Evolutionary conservation across 2,329 filamentous ascomycete species (phyloP).

Genomic region (Thermochaetoides dissita): DNA sequence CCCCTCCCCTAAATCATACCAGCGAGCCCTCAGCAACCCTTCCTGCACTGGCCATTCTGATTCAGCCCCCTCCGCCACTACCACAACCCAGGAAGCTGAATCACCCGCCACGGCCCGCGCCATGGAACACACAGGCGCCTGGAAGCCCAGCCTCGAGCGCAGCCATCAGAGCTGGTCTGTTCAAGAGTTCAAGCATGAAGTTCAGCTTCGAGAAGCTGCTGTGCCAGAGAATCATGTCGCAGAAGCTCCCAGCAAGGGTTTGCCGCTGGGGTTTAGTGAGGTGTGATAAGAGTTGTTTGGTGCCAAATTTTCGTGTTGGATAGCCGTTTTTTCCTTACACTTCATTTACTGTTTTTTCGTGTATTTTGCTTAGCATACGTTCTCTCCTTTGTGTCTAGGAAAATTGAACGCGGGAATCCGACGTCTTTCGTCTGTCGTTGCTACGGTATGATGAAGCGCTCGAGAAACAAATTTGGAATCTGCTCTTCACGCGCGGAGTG

Average conservation of each 20-base stretch:
- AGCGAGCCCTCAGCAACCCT: background rate
- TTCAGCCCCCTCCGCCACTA: background rate
- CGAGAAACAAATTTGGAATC: too few species aligned
- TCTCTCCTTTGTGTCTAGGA: too few species aligned
- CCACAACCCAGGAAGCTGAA: background rate
- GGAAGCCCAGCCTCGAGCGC: constrained; percentile 32
- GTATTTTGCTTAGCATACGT: too few species aligned
- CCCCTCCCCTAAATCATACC: background rate
- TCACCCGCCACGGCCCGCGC: constrained; percentile 21
- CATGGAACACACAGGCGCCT: constrained; percentile 25
- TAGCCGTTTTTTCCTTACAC: too few species aligned
- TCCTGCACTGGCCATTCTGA: background rate
- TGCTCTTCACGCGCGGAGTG: too few species aligned
- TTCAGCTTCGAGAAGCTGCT: constrained; percentile 33
- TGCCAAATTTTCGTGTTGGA: too few species aligned
- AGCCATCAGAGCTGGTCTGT: constrained; percentile 36
- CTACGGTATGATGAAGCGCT: too few species aligned
- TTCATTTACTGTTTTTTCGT: too few species aligned
- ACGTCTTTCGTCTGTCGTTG: too few species aligned
- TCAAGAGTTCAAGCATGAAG: constrained; percentile 38
- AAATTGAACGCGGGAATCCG: too few species aligned
- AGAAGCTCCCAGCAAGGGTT: constrained; percentile 25
- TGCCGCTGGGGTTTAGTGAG: constrained; percentile 21
- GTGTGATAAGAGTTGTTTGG: background rate
- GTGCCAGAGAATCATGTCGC: constrained; percentile 22